Evolutionary conservation across 1,139 yeast genomes (phyloP), one percentile per base, ranked within the genome.

Genomic region (Hyphopichia wangnamkhiaoensis): DNA sequence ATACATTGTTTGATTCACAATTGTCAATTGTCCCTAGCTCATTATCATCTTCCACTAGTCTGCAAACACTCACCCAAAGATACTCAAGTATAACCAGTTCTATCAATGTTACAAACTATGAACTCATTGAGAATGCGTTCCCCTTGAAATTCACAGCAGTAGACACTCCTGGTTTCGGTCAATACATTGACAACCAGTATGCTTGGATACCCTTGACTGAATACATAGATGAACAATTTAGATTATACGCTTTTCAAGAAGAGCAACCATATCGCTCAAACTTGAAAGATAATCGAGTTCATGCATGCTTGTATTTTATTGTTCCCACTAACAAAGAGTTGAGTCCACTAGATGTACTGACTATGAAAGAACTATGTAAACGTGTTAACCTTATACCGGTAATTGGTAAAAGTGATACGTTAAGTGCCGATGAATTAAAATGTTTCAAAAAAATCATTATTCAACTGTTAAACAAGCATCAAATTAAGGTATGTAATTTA

Each of bases 371-470:
- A 48, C 66, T 89, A 32, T 69, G 84, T 12, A 60, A 68, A 14
- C 65, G 88, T 39, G 89, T 83, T 14, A 88, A 85, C 54, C 64
- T 89, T 47, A 79, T 89, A 38, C 96, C 96, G 0, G 76, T 89
- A 0, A 76, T 89, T 46, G 74, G 88, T 24, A 87, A 87, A 56
- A 79, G 90, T 18, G 96, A 89, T 59, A 76, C 82, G 1, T 72
- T 84, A 46, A 78, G 83, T 10, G 39, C 46, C 3, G 60, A 55
- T 3, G 80, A 74, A 43, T 46, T 74, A 35, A 41, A 34, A 3
- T 40, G 44, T 8, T 74, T 79, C 56, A 84, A 84, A 56, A 42
- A 43, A 5, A 53, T 60, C 34, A 65, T 84, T 14, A 70, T 65
- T 37, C 53, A 56, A 4, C 66, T 76, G 1, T 65, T 87, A 41